phyloP scores from a whole-genome alignment of 495 filamentous ascomycete genomes.

The Hypoxylon fuscum region DNA sequence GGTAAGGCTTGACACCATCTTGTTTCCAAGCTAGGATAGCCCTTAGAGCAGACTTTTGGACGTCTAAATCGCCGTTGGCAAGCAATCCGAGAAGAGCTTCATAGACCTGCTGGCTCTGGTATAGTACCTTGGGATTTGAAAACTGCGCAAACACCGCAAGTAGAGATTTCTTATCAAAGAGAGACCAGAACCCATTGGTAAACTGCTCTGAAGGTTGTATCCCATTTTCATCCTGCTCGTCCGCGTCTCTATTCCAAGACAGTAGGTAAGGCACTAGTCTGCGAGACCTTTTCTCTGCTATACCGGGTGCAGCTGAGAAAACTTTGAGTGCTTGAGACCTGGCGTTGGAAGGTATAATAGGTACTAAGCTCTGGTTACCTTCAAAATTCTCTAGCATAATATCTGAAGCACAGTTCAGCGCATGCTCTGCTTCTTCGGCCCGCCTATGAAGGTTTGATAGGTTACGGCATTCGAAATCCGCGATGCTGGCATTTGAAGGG shows the following conservation, averaged over 20 bases:
- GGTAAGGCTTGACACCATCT: slow-evolving; percentile 75
- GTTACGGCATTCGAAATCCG: slow-evolving; percentile 86
- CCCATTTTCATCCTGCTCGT: slow-evolving; percentile 52
- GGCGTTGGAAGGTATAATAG: slow-evolving; percentile 54
- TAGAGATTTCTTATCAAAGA: slow-evolving; percentile 77
- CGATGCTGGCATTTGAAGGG: slow-evolving; percentile 45
- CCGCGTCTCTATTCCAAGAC: slow-evolving; percentile 70
- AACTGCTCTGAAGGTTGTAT: slow-evolving; percentile 42
- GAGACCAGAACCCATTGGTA: slow-evolving; percentile 67
- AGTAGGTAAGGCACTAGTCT: slow-evolving; percentile 86
- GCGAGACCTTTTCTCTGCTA: slow-evolving; percentile 87
- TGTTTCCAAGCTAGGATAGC: slow-evolving; percentile 90
- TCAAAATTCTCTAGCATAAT: slow-evolving; percentile 62
- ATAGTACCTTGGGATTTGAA: slow-evolving; percentile 83
- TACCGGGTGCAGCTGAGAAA: slow-evolving; percentile 71
- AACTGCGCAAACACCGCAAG: slow-evolving; percentile 86
- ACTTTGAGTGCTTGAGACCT: slow-evolving; percentile 82
- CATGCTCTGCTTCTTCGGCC: slow-evolving; percentile 50
- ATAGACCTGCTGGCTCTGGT: slow-evolving; percentile 79
- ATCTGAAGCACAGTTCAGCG: slow-evolving; percentile 51
- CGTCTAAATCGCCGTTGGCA: slow-evolving; percentile 85
- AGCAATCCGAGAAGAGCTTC: slow-evolving; percentile 75
- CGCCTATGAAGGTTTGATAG: slow-evolving; percentile 63
- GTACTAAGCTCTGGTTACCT: slow-evolving; percentile 55
- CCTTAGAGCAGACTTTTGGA: slow-evolving; percentile 85